Base-by-base conservation (phyloP, 148 eudicot genomes). In the Gaultheria prostrata region DNA sequence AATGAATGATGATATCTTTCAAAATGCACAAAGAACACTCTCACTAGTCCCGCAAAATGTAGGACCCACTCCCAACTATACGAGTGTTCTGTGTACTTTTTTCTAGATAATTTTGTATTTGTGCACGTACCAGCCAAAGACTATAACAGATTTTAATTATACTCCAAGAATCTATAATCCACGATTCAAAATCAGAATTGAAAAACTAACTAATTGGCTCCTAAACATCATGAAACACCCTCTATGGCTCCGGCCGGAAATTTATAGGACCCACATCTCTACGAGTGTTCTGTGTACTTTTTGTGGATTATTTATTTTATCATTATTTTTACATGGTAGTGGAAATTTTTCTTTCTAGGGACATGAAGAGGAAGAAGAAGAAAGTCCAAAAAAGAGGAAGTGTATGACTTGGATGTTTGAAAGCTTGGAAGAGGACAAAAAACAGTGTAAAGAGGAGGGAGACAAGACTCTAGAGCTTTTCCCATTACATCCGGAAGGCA, bases 401-500 rank as follows among this genome's bases (percentile, higher is more conserved):
- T 88, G 93, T 32, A 85, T 88, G 75, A 87, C 86, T 18, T 94
- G 98, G 97, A 71, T 86, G 85, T 89, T 92, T 80, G 92, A 93
- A 79, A 48, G 83, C 69, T 49, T 80, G 15, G 89, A 91, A 45
- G 88, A 86, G 32, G 86, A 88, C 14, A 73, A 71, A 61, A 86
- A 74, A 61, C 35, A 70, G 28, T 77, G 56, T 65, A 82, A 76
- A 49, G 86, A 89, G 46, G 92, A 79, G 35, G 92, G 85, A 82
- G 87, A 90, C 82, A 90, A 89, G 84, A 96, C 98, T 81, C 91
- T 96, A n/a, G 88, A 95, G 86, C 93, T 95, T 57, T 95, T 95
- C 87, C 98, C 98, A 72, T 86, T 95, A 69, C 98, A 90, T 77
- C 98, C 98, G 0, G 98, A 95, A 89, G 85, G 92, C 74, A 87